Conservation (phyloP, 257 asterid species). For the Marsdenia floribunda region DNA sequence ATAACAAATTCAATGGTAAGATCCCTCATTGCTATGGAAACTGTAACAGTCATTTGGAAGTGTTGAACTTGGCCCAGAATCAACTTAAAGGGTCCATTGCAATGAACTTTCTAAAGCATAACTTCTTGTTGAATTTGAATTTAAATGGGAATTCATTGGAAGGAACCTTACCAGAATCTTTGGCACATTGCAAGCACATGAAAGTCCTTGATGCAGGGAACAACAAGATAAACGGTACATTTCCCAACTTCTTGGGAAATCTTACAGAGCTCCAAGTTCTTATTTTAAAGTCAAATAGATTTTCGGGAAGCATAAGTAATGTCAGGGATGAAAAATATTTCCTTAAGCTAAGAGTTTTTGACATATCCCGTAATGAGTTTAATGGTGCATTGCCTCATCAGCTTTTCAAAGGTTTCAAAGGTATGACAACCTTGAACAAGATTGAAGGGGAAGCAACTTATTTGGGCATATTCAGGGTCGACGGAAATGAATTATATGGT, state of each 20-base stretch:
- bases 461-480: too few species aligned
- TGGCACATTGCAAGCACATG: conserved; percentile 32
- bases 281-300: conserved; percentile 6
- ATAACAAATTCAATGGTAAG: neutral
- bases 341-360: neutral
- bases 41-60: neutral
- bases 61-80: neutral
- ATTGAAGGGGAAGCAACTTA: too few species aligned
- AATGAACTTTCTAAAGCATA: neutral
- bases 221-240: neutral
- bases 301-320: neutral
- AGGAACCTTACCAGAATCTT: neutral
- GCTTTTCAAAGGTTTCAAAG: too few species aligned
- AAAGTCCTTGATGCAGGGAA: conserved; percentile 32
- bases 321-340: neutral
- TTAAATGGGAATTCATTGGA: neutral
- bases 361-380: too few species aligned
- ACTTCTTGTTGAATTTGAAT: too few species aligned
- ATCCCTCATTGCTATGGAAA: conserved; percentile 10
- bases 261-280: neutral
- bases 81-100: neutral
- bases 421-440: too few species aligned
- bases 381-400: too few species aligned
- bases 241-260: neutral
- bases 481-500: too few species aligned